Conservation (phyloP, 352 stramenopile genomes). For the Pythium vanterpoolii region DNA sequence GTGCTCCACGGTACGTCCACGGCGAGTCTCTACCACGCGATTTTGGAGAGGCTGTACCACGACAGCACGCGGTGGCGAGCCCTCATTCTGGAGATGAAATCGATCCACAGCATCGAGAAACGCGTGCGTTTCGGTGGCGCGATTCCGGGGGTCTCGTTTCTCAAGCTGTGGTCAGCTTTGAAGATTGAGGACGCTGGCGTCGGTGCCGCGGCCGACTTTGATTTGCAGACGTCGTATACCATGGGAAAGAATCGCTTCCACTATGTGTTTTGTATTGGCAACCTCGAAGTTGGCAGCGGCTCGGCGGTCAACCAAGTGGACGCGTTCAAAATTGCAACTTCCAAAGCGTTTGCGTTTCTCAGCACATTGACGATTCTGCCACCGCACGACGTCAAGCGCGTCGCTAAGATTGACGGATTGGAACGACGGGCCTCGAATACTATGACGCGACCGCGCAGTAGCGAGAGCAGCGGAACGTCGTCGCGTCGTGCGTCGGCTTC, state of each 20-base stretch:
- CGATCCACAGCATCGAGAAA: conserved; percentile 17
- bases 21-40: conserved; percentile 35
- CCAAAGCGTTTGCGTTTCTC: conserved; percentile 47
- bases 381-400: conserved; percentile 7
- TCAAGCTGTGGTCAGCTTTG: conserved; percentile 50
- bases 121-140: conserved; percentile 20
- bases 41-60: conserved; percentile 43
- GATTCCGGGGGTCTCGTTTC: conserved; percentile 37
- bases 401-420: conserved; percentile 3
- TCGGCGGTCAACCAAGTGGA: conserved; percentile 50
- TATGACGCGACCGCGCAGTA: not conserved
- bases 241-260: conserved; percentile 47
- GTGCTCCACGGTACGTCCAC: conserved; percentile 39
- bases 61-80: conserved; percentile 45
- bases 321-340: conserved; percentile 42
- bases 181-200: conserved; percentile 25
- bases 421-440: too few species aligned
- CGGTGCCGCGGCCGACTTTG: conserved; percentile 28
- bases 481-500: not conserved
- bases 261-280: conserved; percentile 59
- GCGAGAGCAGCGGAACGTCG: not conserved
- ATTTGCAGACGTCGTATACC: conserved; percentile 50
- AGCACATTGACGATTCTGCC: conserved; percentile 20
- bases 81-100: conserved; percentile 39
- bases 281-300: conserved; percentile 66